Base-by-base conservation (phyloP, 2,329 filamentous ascomycete genomes). In the Sporothrix mexicana region DNA sequence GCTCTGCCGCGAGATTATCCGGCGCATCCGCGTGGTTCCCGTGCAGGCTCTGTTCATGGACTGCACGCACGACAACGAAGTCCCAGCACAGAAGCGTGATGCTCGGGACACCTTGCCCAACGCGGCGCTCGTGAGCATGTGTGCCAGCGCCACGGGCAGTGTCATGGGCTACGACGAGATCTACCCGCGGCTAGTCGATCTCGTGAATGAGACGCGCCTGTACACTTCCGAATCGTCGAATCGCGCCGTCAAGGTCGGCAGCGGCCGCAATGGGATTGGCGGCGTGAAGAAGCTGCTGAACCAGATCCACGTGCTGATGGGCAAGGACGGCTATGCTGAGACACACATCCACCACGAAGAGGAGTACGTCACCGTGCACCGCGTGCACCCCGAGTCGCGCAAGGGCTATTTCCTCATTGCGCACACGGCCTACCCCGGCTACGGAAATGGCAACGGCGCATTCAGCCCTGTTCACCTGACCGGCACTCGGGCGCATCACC, bases 161-260 rank as follows among this genome's bases (percentile, higher is more conserved):
- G 96, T 98, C 66, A 97, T 98, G 90, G 96, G 96, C 1, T 98
- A 97, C 78, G 96, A 99, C 79, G 96, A 99, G 81, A 90, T 98
- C 74, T 99, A 98, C 77, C 96, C 96, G 0, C 91, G 92, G 77
- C 86, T 98, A 72, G 90, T 99, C n/a, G 94, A 99, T 78, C 87
- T 99, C 17, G 96, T 99, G 17, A 90, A 93, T 71, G 96, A 99
- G 81, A 97, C 88, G 30, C 88, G 96, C 47, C 84, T 92, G 1
- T 99, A 99, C 81, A 89, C 89, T 0, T 96, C 94, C 0, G 86
- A 89, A 72, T 95, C 91, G 53, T 86, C 85, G 9, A 79, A 80
- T 2, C 83, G 83, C 23, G 84, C 87, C 2, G 85, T 94, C 76
- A 88, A 91, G 75, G 83, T 90, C 57, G 90, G 92, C 41, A 88